Evolutionary conservation across 2,329 filamentous ascomycete species (phyloP), one percentile per base, ranked within the genome.

Genomic region (Sclerotiophoma versabilis): DNA sequence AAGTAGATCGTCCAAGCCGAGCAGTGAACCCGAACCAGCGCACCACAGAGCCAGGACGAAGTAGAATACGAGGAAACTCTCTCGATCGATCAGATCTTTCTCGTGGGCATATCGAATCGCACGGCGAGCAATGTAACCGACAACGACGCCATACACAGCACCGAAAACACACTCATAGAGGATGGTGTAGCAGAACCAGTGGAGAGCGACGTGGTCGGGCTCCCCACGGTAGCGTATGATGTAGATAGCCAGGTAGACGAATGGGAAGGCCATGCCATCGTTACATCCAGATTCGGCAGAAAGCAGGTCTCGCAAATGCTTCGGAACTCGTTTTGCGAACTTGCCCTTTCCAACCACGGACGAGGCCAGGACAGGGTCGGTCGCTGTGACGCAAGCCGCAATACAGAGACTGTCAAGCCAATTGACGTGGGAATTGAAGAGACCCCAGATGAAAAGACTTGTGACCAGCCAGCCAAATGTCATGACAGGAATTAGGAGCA

Each of bases 291-390:
- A 99, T 77, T 99, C 95, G 51, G 93, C 93, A 4, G 95, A 99
- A 11, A 99, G 81, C 45, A 99, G 74, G 77, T 99, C 95, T 82
- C 95, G 86, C 78, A 99, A 80, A 87, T 99, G 95, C 80, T 97
- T 98, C 19, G 95, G 95, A 4, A 99, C 92, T 59, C 95, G 87
- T 79, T 96, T 96, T 29, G 95, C 93, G 69, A 99, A 99, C 77
- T 99, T 99, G 69, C 95, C 95, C 80, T 98, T 99, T 74, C 95
- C 95, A 46, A 99, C 95, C 49, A 99, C 95, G 14, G 95, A 99
- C 12, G 95, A 98, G 23, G 95, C 95, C 70, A 99, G 80, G 63
- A 99, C 95, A 49, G 95, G 95, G 77, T 99, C 95, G 4, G 95
- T 99, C 39, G 95, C 95, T 2, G 95, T 99, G 49, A 99, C 92